phyloP scores from a whole-genome alignment of 2,329 filamentous ascomycete species.

The Colletotrichum camelliae region DNA sequence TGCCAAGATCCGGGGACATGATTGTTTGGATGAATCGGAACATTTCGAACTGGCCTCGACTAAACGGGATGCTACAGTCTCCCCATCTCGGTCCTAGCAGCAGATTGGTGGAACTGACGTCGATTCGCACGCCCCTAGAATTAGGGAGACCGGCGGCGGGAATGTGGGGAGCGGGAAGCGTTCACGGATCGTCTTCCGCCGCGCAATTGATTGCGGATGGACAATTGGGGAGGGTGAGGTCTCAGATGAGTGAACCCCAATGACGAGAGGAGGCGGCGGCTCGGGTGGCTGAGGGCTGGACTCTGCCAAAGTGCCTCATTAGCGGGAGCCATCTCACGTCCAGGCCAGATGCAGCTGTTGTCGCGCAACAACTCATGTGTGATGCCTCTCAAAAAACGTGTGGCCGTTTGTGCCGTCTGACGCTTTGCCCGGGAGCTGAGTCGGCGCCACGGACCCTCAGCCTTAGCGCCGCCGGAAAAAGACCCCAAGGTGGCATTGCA shows the following conservation, averaged over 20 bases:
- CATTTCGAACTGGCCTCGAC: not conserved
- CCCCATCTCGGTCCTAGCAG: not conserved
- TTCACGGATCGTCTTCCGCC: constrained; percentile 21
- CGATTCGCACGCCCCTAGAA: not conserved
- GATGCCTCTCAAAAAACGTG: not conserved
- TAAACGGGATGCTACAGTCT: not conserved
- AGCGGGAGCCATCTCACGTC: not conserved
- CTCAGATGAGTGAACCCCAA: not conserved
- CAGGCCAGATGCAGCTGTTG: not conserved
- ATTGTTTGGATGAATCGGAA: constrained; percentile 4
- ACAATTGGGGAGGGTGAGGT: not conserved
- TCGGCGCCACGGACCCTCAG: not conserved
- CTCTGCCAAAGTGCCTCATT: not conserved
- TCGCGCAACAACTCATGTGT: not conserved
- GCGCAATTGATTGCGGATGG: constrained; percentile 12
- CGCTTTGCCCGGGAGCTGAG: not conserved
- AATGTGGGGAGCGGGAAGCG: constrained; percentile 20
- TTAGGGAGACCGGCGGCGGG: constrained; percentile 2
- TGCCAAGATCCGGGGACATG: constrained; percentile 6
- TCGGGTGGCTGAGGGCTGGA: not conserved
- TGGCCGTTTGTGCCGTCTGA: not conserved
- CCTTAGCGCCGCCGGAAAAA: not conserved
- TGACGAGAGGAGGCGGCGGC: not conserved
- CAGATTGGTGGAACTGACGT: constrained; percentile 17
- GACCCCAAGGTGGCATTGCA: not conserved